These are phyloP conservation scores for Jatropha curcas DNA, from an alignment of 345 rosid species.

Conservation along the genomic window DNA sequence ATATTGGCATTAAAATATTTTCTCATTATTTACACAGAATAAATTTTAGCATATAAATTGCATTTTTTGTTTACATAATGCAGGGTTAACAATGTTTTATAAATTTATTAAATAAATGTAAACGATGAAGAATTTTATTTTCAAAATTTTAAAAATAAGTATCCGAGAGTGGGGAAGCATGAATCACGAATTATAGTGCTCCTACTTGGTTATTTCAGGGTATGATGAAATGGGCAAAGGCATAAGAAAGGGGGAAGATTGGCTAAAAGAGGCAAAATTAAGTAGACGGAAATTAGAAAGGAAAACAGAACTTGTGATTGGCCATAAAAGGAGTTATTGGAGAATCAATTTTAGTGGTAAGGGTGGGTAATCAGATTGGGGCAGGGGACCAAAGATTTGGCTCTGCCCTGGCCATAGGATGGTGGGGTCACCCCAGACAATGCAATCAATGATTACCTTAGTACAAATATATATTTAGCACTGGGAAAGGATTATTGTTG, in stretches of 20 bases:
- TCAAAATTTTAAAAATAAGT: no score
- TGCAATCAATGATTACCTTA: slow-evolving; percentile 1
- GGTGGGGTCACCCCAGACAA: slow-evolving; percentile 16
- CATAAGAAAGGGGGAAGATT: slow-evolving; percentile 13
- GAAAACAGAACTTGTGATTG: neutral
- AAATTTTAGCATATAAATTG: no score
- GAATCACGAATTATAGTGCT: slow-evolving; percentile 1
- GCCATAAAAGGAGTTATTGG: slow-evolving; percentile 12
- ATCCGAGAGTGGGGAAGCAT: slow-evolving; percentile 3
- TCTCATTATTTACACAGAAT: no score
- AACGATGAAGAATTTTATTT: neutral
- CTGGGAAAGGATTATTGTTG: neutral
- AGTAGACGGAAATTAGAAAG: neutral
- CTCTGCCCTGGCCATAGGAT: neutral
- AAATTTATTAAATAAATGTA: no score
- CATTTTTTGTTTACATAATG: no score
- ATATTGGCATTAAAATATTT: no score
- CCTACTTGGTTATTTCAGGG: neutral
- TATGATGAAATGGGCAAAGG: neutral
- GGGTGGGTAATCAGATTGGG: slow-evolving; percentile 13
- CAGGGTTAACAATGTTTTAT: no score
- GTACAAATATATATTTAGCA: slow-evolving; percentile 3
- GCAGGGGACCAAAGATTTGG: slow-evolving; percentile 18
- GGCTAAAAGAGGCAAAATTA: slow-evolving; percentile 19
- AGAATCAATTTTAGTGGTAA: slow-evolving; percentile 15